Evolutionary conservation across 805 yeast genomes (phyloP).

Genomic region (Tetrapisispora taiwanensis): DNA sequence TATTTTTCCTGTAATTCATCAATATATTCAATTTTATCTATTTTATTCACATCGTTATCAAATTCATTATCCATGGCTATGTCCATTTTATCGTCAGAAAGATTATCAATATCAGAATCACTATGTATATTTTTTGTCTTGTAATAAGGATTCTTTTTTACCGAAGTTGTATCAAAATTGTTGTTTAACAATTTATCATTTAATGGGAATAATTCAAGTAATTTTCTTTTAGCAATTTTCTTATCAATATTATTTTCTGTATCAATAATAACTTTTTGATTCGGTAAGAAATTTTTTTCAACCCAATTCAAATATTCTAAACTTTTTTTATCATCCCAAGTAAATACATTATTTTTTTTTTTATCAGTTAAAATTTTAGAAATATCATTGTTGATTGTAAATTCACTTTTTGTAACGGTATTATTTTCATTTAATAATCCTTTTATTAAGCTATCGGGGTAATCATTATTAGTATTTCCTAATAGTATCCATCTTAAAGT

Average conservation of each 20-base stretch:
- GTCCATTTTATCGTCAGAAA: background rate
- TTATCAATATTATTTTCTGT: slow-evolving; percentile 20
- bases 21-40: slow-evolving; percentile 7
- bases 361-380: slow-evolving; percentile 4
- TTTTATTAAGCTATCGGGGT: slow-evolving; percentile 8
- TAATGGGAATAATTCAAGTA: slow-evolving; percentile 21
- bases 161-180: background rate
- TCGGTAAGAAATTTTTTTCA: slow-evolving; percentile 15
- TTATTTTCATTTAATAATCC: background rate
- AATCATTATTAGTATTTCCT: slow-evolving; percentile 9
- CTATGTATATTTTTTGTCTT: background rate
- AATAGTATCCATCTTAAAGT: slow-evolving; percentile 15
- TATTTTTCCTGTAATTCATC: slow-evolving; percentile 21
- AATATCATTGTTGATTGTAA: slow-evolving; percentile 3
- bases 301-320: slow-evolving; percentile 23
- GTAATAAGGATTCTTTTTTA: background rate
- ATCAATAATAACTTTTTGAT: slow-evolving; percentile 6
- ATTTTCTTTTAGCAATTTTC: slow-evolving; percentile 23
- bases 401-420: background rate
- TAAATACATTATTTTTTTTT: slow-evolving; percentile 5
- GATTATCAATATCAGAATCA: background rate
- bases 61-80: background rate
- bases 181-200: slow-evolving; percentile 3
- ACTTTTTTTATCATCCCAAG: slow-evolving; percentile 17
- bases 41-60: background rate